phyloP scores from a whole-genome alignment of 176 grass and related monocot species.

The Cenchrus purpureus region DNA sequence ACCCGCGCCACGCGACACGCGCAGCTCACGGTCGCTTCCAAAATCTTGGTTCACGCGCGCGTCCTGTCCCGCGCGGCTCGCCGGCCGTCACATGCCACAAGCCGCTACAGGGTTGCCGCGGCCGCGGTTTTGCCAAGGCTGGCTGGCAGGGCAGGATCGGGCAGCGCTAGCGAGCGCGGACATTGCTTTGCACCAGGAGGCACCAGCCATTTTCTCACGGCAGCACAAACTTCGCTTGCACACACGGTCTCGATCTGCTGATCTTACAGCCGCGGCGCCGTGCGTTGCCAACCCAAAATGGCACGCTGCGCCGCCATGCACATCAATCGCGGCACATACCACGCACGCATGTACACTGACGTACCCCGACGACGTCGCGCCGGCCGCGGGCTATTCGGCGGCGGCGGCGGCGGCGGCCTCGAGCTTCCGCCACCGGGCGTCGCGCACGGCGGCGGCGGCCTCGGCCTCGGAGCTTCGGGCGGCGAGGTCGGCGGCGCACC shows the following conservation, averaged over 20 bases:
- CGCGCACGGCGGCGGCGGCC: conserved; percentile 41
- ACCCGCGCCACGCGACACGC: conserved; percentile 6
- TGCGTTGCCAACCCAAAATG: not conserved
- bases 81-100: conserved; percentile 7
- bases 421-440: conserved; percentile 59
- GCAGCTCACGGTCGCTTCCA: conserved; percentile 23
- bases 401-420: conserved; percentile 39
- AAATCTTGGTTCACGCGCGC: conserved; percentile 38
- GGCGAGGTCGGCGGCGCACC: conserved; percentile 49
- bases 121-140: not conserved
- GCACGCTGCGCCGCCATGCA: not conserved
- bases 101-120: not conserved
- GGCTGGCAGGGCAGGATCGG: not conserved
- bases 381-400: not conserved
- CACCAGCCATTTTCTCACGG: not conserved
- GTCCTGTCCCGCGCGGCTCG: not conserved
- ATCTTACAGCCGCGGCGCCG: not conserved
- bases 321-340: not conserved
- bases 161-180: not conserved
- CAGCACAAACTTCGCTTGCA: conserved; percentile 43
- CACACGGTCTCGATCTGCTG: not conserved
- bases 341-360: conserved; percentile 19
- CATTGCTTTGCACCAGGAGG: not conserved
- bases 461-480: conserved; percentile 14
- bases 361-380: not conserved